Conservation (phyloP, 2,329 filamentous ascomycete genomes). For the Exserohilum turcica region DNA sequence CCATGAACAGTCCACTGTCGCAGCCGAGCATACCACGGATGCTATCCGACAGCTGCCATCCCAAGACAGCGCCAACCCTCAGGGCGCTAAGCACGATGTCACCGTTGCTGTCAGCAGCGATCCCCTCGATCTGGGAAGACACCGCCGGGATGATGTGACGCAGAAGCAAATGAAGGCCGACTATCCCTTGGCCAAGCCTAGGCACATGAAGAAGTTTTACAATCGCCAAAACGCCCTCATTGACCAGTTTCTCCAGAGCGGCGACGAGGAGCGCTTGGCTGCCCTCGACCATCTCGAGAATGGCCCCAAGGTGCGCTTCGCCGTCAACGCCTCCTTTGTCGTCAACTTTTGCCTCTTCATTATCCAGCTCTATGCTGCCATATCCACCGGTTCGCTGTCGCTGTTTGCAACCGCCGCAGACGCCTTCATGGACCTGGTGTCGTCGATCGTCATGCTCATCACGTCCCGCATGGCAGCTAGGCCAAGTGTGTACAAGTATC, state of each 20-base stretch:
- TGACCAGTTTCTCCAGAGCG: slow-evolving; percentile 59
- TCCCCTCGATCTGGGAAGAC: slow-evolving; percentile 46
- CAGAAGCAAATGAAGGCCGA: slow-evolving; percentile 54
- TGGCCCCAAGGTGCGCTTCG: slow-evolving; percentile 48
- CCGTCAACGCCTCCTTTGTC: slow-evolving; percentile 46
- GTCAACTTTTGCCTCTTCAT: slow-evolving; percentile 58
- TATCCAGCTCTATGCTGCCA: slow-evolving; percentile 64
- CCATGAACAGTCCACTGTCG: slow-evolving; percentile 25
- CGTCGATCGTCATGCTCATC: slow-evolving; percentile 66
- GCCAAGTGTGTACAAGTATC: slow-evolving; percentile 66
- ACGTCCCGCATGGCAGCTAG: slow-evolving; percentile 64
- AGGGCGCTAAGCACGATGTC: slow-evolving; percentile 30
- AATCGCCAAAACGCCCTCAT: slow-evolving; percentile 49
- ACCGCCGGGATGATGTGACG: slow-evolving; percentile 44
- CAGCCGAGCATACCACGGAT: slow-evolving; percentile 29
- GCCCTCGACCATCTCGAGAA: slow-evolving; percentile 59
- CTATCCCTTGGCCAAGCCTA: slow-evolving; percentile 13
- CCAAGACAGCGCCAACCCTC: slow-evolving; percentile 24
- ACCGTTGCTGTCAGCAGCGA: slow-evolving; percentile 32
- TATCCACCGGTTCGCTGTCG: slow-evolving; percentile 64
- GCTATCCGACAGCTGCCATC: slow-evolving; percentile 33
- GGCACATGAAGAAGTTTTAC: slow-evolving; percentile 45
- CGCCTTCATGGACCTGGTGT: slow-evolving; percentile 69
- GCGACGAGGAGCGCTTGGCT: slow-evolving; percentile 60
- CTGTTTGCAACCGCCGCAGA: slow-evolving; percentile 70